Base-by-base conservation (phyloP, 1,284 basidiomycete species). In the Fomitopsis schrenkii region DNA sequence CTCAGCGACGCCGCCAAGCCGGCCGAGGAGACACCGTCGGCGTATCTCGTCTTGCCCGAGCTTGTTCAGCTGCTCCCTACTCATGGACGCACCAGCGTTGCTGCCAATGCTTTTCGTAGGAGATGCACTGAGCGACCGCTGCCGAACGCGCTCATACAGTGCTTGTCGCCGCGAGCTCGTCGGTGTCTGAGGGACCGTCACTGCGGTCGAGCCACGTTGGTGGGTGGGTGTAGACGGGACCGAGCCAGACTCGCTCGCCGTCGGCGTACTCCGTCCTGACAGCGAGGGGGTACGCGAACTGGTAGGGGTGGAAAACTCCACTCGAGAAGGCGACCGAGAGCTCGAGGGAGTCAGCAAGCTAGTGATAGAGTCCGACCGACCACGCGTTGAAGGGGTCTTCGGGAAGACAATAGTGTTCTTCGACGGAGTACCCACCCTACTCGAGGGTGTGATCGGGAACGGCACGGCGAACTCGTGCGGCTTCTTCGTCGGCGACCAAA, bases 1-100 rank as follows among this genome's bases (percentile, higher is more conserved):
- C 70, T 93, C 90, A n/a, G 90, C 91, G 22, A 93, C 81, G 14
- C 87, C 86, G 35, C 82, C 80, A 10, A 93, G 80, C n/a, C 90
- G 83, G 58, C 90, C 90, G 9, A 93, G 78, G 19, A 92, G 72
- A 67, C 89, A 90, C 44, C 88, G 79, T 59, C 87, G 80, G 60
- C 90, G 81, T 74, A 88, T 83, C 69, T 90, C 90, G 60, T 91
- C 90, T 69, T 91, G 88, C 42, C 85, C 79, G 57, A 91, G 76
- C 71, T 87, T 89, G 52, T 86, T 71, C 62, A 93, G 78, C 67
- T 90, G 83, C 59, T 90, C 88, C 63, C 79, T 83, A 36, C 82
- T 83, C 67, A 90, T 74, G 60, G 76, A 83, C 5, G 67, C 61
- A 8, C 61, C 74, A 50, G 77, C 75, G 50, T 73, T 75, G 59